phyloP scores from a whole-genome alignment of 2,329 filamentous ascomycete species.

The Hypoxylon sp. region DNA sequence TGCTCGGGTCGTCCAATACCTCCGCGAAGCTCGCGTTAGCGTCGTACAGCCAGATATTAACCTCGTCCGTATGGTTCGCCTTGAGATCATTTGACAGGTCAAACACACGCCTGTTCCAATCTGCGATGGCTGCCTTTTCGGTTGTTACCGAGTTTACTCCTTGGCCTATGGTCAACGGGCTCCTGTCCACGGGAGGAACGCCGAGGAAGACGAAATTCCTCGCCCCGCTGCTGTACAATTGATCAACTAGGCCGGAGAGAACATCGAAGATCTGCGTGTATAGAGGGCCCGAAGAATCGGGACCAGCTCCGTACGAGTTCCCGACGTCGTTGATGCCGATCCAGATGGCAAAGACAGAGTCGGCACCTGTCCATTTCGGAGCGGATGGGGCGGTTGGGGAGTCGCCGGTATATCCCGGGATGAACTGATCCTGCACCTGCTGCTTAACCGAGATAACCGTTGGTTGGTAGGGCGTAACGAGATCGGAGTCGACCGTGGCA shows the following conservation, averaged over 20 bases:
- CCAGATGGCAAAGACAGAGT: constrained; percentile 58
- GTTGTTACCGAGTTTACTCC: constrained; percentile 45
- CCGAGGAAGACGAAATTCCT: constrained; percentile 68
- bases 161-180: constrained; percentile 57
- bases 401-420: constrained; percentile 50
- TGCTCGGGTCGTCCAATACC: constrained; percentile 61
- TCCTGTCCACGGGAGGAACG: constrained; percentile 65
- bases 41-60: constrained; percentile 63
- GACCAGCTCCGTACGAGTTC: constrained; percentile 53
- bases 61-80: constrained; percentile 48
- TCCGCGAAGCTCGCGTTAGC: constrained; percentile 59
- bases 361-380: constrained; percentile 47
- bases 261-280: constrained; percentile 53
- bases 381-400: constrained; percentile 50
- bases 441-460: constrained; percentile 59
- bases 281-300: constrained; percentile 45
- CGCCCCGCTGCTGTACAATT: constrained; percentile 61
- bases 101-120: constrained; percentile 59
- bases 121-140: constrained; percentile 55
- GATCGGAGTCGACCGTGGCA: constrained; percentile 59
- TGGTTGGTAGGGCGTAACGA: constrained; percentile 60
- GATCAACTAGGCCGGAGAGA: constrained; percentile 52
- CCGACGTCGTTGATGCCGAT: constrained; percentile 66
- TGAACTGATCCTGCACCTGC: constrained; percentile 56
- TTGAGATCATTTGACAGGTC: constrained; percentile 54